These are phyloP conservation scores for Fusarium beomiforme DNA, from an alignment of 2,329 filamentous ascomycete genomes.

Conservation along the genomic window DNA sequence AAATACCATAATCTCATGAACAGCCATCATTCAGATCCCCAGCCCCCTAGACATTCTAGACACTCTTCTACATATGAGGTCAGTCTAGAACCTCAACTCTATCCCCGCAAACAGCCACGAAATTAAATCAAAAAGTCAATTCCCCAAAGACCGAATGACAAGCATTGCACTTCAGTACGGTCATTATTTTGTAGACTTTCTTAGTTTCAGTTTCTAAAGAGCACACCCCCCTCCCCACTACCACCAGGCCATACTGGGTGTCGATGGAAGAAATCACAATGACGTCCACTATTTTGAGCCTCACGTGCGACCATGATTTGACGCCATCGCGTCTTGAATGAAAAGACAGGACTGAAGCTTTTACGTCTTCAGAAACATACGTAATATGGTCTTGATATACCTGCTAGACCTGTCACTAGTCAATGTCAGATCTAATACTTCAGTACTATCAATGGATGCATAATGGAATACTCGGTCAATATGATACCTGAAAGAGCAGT, in stretches of 20 bases:
- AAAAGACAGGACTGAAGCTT: not conserved
- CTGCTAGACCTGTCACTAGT: too few species aligned
- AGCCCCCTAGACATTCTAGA: not conserved
- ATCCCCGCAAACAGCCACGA: not conserved
- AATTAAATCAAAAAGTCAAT: slow-evolving; percentile 20
- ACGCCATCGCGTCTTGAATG: not conserved
- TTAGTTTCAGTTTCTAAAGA: not conserved
- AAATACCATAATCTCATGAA: not conserved
- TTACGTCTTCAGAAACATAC: too few species aligned
- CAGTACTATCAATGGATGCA: not conserved
- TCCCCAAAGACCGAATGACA: not conserved
- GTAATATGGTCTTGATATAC: too few species aligned
- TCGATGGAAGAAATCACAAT: slow-evolving; percentile 7
- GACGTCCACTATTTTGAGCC: slow-evolving; percentile 5
- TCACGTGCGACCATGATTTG: slow-evolving; percentile 4
- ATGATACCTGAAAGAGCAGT: not conserved
- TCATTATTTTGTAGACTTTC: not conserved
- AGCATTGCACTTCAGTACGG: not conserved
- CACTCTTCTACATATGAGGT: not conserved
- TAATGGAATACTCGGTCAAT: not conserved
- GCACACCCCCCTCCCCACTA: not conserved
- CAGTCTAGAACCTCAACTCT: not conserved
- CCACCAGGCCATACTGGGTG: not conserved
- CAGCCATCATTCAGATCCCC: not conserved
- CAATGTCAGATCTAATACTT: not conserved